phyloP scores from a whole-genome alignment of 345 rosid species.

The Psidium friedrichsthalianum region DNA sequence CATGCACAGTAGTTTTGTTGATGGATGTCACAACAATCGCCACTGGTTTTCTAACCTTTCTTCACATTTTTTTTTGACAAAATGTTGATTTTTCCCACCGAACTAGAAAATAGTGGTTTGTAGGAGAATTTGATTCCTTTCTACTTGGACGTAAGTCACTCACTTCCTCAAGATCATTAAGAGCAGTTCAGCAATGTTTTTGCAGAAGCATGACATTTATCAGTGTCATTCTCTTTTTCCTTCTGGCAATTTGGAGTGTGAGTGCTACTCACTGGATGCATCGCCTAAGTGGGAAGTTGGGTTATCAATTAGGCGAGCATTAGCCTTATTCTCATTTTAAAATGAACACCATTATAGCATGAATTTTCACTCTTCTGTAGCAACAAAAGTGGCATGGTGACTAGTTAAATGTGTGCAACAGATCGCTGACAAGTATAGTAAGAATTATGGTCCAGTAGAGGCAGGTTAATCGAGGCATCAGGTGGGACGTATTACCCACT shows the following conservation, averaged over 20 bases:
- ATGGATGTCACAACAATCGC: background rate
- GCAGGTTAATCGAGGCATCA: background rate
- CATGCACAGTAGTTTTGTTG: background rate
- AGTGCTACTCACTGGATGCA: background rate
- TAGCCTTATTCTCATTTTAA: background rate
- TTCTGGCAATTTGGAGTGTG: background rate
- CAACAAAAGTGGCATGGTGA: background rate
- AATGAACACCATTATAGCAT: background rate
- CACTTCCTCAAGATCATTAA: background rate
- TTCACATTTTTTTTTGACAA: background rate
- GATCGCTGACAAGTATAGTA: background rate
- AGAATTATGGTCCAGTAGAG: background rate
- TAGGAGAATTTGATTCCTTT: background rate
- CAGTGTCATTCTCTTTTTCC: background rate
- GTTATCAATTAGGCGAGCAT: background rate
- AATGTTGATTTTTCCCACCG: background rate
- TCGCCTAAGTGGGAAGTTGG: background rate
- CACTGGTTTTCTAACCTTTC: background rate
- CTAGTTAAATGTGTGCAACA: background rate
- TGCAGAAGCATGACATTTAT: background rate
- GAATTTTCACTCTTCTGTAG: background rate
- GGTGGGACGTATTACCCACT: background rate
- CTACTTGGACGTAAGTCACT: background rate
- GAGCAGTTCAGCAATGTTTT: background rate
- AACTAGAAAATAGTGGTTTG: background rate